Base-by-base conservation (phyloP, 2,329 filamentous ascomycete species). In the Onygena corvina region DNA sequence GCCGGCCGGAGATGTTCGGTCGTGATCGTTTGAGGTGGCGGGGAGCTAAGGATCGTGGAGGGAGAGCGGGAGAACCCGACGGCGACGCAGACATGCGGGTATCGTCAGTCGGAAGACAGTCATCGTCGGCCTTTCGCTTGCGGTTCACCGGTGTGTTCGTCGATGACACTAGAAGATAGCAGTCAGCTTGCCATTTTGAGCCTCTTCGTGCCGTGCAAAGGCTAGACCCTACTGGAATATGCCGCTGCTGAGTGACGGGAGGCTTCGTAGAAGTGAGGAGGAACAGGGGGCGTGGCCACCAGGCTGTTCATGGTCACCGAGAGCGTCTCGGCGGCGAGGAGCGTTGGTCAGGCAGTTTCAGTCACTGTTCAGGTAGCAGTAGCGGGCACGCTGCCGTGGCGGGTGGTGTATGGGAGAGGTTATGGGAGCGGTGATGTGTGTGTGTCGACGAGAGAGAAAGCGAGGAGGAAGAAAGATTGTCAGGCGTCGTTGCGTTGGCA, bases 71-170 rank as follows among this genome's bases (percentile, higher is more conserved):
- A 33, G 90, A 94, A 67, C 77, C 81, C 52, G 79, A 77, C 4
- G 90, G 89, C 31, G 90, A 95, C 60, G 90, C 82, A 52, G 84
- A 87, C 86, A 96, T 95, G 62, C 88, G 86, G 63, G 89, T 84
- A 55, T 76, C 65, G 58, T 79, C 77, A 56, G 47, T 50, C 1
- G 58, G 63, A 55, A 68, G 67, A 59, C 70, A 68, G 60, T 82
- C 79, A 58, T 81, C 78, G 50, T 90, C 86, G 61, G 86, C 88
- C 75, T 96, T 96, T 68, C 92, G 83, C 75, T 96, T 96, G 57
- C 79, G 73, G 60, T 67, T 69, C 60, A 59, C 60, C 59, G 67
- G 62, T 57, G 64, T 59, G 59, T 66, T 63, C 48, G 60, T 61
- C 55, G 64, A 63, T 55, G 62, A 67, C 60, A 66, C 62, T 67